Base-by-base conservation (phyloP, 1,284 basidiomycete genomes). In the Chondrostereum purpureum region DNA sequence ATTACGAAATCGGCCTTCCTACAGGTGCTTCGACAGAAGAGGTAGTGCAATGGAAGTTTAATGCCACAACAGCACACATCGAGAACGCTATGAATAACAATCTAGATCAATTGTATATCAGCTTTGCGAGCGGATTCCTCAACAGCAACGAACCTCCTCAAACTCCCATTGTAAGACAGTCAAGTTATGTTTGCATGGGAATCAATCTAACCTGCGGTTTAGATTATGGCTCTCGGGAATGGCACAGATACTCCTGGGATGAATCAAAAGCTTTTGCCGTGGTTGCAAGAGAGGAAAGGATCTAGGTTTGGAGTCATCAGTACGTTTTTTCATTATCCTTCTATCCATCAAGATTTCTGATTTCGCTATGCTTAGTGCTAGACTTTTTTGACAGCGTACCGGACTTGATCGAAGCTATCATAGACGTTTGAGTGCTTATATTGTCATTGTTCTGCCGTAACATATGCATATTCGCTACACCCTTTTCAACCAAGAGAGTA, bases 171-270 rank as follows among this genome's bases (percentile, higher is more conserved):
- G 27, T 31, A n/a, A 8, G 27, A 8, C 27, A n/a, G 8, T 31
- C n/a, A 31, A 3, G 20, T 13, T 6, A 23, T 27, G n/a, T 35
- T n/a, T 13, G 24, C 42, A 20, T 17, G 5, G 0, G 17, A n/a
- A 34, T 39, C 40, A 44, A 17, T 35, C 13, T 44, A n/a, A n/a
- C n/a, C n/a, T n/a, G n/a, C n/a, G n/a, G n/a, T 38, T 18, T 39
- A 71, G 69, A 57, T 61, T 3, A 70, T 69, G 55, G 70, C 70
- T 0, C 49, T 69, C 1, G 70, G 70, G 4, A 60, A 66, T 39
- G 63, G 63, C 3, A 56, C 56, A 1, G 50, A 45, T 21, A 53
- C 60, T 4, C 55, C 50, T 2, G 70, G 70, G 5, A 63, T 73
- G 21, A 70, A 73, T 42, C 64, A 67, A 43, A 60, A 59, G 16